Evolutionary conservation across 768 basidiomycete species (phyloP), one percentile per base, ranked within the genome.

Genomic region (Podaxis carcinomalis): DNA sequence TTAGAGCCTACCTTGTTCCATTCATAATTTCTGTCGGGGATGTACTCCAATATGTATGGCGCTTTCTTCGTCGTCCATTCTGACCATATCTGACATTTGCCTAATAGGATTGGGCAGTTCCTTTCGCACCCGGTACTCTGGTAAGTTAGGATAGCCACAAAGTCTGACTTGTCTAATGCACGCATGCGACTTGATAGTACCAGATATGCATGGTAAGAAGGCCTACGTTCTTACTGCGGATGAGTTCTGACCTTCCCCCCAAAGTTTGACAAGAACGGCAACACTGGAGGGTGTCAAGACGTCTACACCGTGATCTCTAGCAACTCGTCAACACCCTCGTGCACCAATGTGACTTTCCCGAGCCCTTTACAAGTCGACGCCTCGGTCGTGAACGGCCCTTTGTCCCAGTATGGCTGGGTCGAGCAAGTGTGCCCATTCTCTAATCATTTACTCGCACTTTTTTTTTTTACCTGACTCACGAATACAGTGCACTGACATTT

Each of bases 141-240:
- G 83, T 83, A 58, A 63, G 75, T 66, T 49, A 2, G 23, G 21
- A 49, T 3, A 49, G 21, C 19, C 35, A 27, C 4, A 10, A 36
- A 23, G 50, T 39, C 23, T 40, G 5, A 13, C 32, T 55, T 19
- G 42, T 40, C 50, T 54, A 39, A 42, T 21, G 16, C 44, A 50
- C 46, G 62, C 4, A 55, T 36, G 2, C 54, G 54, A 40, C 39
- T 42, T 32, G 44, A 51, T 67, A 84, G 81, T 88, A 85, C 68
- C 84, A 87, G 75, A 83, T 85, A 65, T 88, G 86, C 75, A 87
- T 88, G 85, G 84, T 85, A 44, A 54, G 75, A 51, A 25, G n/a
- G 19, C 39, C 39, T 40, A 14, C 36, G 27, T 11, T 46, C 54
- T 44, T 19, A n/a, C 35, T 35, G 49, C 5, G 14, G 21, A 32